Conservation (phyloP, 2,329 filamentous ascomycete species). For the Neofusicoccum parvum region DNA sequence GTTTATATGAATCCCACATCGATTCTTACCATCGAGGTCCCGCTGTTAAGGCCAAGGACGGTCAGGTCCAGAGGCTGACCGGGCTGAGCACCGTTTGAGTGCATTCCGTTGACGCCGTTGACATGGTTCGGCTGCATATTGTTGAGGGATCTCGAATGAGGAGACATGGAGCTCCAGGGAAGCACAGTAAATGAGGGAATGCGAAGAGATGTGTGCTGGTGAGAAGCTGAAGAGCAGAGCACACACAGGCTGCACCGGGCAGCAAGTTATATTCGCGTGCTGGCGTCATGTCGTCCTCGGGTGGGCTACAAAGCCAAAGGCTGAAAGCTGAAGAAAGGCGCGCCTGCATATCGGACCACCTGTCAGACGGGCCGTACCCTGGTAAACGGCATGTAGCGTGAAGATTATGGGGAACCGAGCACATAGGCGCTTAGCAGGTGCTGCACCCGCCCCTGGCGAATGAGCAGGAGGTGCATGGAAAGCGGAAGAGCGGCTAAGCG, state of each 20-base stretch:
- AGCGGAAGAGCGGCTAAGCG: conserved; percentile 6
- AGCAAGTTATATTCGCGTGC: no score
- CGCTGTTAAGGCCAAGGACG: conserved; percentile 58
- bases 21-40: conserved; percentile 47
- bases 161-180: neutral
- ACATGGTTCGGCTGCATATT: conserved; percentile 1
- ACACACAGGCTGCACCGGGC: no score
- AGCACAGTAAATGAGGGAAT: no score
- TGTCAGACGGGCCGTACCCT: neutral
- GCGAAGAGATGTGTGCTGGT: no score
- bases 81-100: conserved; percentile 7
- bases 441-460: neutral
- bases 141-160: neutral
- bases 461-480: neutral
- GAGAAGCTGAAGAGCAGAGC: no score
- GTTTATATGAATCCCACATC: no score
- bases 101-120: conserved; percentile 22
- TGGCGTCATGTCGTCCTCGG: no score
- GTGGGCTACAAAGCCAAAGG: neutral
- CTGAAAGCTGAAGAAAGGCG: no score
- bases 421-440: neutral
- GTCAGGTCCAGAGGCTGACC: conserved; percentile 50
- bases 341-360: neutral
- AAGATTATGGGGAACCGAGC: neutral
- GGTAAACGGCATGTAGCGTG: conserved; percentile 1